Evolutionary conservation across 768 basidiomycete genomes (phyloP), one percentile per base, ranked within the genome.

Genomic region (Thelephora aurantiotincta): DNA sequence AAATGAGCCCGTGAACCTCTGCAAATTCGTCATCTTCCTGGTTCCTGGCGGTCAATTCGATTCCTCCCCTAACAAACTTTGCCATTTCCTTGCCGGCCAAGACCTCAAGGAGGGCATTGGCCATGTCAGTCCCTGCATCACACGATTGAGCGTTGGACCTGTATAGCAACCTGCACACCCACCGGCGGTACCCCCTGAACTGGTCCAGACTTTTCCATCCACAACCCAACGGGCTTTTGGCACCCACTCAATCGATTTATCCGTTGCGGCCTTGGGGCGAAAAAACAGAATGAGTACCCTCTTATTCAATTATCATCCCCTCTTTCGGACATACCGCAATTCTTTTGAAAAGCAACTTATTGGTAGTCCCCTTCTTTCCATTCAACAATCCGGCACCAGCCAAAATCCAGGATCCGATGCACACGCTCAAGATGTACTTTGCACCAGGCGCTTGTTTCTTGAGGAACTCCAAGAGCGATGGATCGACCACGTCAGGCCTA

Each of bases 161-260:
- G 4, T 36, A 2, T 2, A 38, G 19, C 11, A 22, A 35, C n/a
- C 20, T 2, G 38, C 13, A 13, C 22, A 42, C 44, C 18, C 36
- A 48, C 63, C 64, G 3, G 67, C 65, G 6, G 64, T 56, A 26
- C 66, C 57, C 13, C 67, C 67, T 6, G 66, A 65, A 35, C 55
- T 57, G 2, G 65, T 66, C 67, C 67, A 68, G 33, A 63, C 57
- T 35, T 65, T 65, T 37, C 63, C 65, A 48, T 69, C 67, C 9
- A 59, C 57, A 13, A 67, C 65, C 61, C 62, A 68, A 1, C 68
- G 56, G 9, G 67, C 67, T 41, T 62, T 63, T 2, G 63, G 54
- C 4, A 67, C 55, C 66, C 67, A 68, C 5, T 50, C 52, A 20
- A 68, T 63, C 2, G 16, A 23, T 1, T 22, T 22, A 11, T 52